Evolutionary conservation across 768 basidiomycete species (phyloP), one percentile per base, ranked within the genome.

Genomic region (Auricularia sp.): DNA sequence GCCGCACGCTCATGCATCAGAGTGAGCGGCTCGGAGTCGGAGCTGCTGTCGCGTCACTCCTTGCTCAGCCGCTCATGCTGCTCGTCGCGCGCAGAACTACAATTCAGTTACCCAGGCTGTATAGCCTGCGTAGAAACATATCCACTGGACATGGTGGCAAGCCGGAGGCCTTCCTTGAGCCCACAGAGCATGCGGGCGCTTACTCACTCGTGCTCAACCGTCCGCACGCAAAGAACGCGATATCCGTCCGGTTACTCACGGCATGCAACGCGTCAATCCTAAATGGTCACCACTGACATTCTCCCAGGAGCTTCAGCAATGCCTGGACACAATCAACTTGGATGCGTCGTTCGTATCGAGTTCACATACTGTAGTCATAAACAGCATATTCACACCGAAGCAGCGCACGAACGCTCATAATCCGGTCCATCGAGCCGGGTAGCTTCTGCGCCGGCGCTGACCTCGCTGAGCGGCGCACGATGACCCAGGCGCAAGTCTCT

Each of bases 381-480:
- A 29, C 29, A 54, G 42, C 21, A 34, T 47, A 61, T 34, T 51
- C 18, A 56, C 39, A 29, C 44, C 21, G 39, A 66, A 51, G 45
- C 67, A 92, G 89, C 65, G 79, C 88, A 63, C 88, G 93, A 65
- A 85, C 89, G 0, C 82, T 98, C 66, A 85, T 98, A 64, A 73
- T 98, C n/a, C 84, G 87, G 63, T 94, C 94, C 6, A 83, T 90
- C 0, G 82, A 86, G 0, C 69, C 80, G n/a, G 86, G 86, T 29
- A 80, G 90, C 2, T 98, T 97, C 76, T 98, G 94, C 72, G 87
- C 94, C 16, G 94, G 94, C 11, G 94, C 94, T 7, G 94, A 98
- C 74, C 84, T 97, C 58, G 79, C 79, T 62, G 94, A 98, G 72
- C 81, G 94, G 63, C 84, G 86, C n/a, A 82, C 82, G 1, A 97